Percentiles rank a stretch among this genome's conserved stretches.
These are phyloP conservation scores for Dictyostelium purpureum DNA, from an alignment of 78 protist genomes.

Conservation along the genomic window DNA sequence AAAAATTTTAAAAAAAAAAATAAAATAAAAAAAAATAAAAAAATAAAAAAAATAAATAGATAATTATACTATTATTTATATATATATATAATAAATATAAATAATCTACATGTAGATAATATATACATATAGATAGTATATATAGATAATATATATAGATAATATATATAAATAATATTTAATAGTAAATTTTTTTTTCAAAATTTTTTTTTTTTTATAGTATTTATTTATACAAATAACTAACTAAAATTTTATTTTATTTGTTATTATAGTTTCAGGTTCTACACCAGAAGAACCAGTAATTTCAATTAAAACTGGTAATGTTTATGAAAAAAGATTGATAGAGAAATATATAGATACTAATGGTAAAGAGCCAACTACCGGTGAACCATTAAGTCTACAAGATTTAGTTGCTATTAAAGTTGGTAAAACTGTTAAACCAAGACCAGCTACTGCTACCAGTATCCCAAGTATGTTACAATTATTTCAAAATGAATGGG, in stretches of 20 bases:
- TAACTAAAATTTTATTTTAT: background rate
- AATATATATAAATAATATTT: too few relatives aligned
- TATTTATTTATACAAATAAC: too few relatives aligned
- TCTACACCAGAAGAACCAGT: constrained; percentile 92
- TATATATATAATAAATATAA: too few relatives aligned
- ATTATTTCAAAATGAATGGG: constrained; percentile 98
- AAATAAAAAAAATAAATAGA: too few relatives aligned
- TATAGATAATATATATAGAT: too few relatives aligned
- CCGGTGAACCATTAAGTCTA: constrained; percentile 78
- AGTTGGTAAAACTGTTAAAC: constrained; percentile 25
- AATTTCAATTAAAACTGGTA: constrained; percentile 89
- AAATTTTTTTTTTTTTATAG: too few relatives aligned
- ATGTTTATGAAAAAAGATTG: constrained; percentile 91
- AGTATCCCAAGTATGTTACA: constrained; percentile 92
- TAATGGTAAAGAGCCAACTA: constrained; percentile 91
- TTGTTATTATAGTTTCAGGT: constrained; percentile 87
- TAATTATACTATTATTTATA: too few relatives aligned
- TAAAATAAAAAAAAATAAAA: too few relatives aligned
- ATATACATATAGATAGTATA: too few relatives aligned
- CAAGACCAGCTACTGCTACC: constrained; percentile 89
- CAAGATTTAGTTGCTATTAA: constrained; percentile 89
- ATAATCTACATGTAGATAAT: too few relatives aligned
- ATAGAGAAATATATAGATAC: constrained; percentile 89
- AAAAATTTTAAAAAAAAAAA: too few relatives aligned
- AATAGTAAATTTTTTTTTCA: too few relatives aligned